phyloP scores from a whole-genome alignment of 306 rosid genomes.

The Vigna mungo region DNA sequence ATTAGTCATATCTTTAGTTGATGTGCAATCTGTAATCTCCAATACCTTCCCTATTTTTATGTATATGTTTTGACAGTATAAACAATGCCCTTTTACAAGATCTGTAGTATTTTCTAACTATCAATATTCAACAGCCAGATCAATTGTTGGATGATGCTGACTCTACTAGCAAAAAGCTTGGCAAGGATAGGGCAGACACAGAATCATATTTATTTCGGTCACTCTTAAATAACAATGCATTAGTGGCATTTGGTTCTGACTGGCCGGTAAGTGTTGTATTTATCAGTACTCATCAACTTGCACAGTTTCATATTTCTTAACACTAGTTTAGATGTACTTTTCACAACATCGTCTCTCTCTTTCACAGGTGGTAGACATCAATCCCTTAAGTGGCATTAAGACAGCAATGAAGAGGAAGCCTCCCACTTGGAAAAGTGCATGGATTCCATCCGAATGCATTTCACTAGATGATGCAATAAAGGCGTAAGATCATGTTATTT shows the following conservation, averaged over 20 bases:
- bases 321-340: constrained; percentile 4
- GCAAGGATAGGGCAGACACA: constrained; percentile 77
- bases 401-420: constrained; percentile 75
- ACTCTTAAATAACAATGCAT: constrained; percentile 61
- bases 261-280: constrained; percentile 73
- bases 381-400: constrained; percentile 75
- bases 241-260: constrained; percentile 82
- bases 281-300: constrained; percentile 1
- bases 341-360: constrained; percentile 33
- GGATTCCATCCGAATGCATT: constrained; percentile 79
- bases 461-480: constrained; percentile 71
- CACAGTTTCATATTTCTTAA: constrained; percentile 15
- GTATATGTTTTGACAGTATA: constrained; percentile 15
- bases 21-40: too few relatives aligned
- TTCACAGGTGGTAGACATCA: constrained; percentile 65
- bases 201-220: constrained; percentile 74
- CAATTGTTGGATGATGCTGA: constrained; percentile 75
- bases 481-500: constrained; percentile 58
- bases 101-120: constrained; percentile 22
- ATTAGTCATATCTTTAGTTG: too few relatives aligned
- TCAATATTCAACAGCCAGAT: constrained; percentile 70
- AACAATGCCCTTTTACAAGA: constrained; percentile 15
- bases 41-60: neutral
- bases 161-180: constrained; percentile 71
- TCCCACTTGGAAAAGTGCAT: constrained; percentile 65